Evolutionary conservation across 306 rosid species (phyloP).

Genomic region (Prinsepia uniflora): DNA sequence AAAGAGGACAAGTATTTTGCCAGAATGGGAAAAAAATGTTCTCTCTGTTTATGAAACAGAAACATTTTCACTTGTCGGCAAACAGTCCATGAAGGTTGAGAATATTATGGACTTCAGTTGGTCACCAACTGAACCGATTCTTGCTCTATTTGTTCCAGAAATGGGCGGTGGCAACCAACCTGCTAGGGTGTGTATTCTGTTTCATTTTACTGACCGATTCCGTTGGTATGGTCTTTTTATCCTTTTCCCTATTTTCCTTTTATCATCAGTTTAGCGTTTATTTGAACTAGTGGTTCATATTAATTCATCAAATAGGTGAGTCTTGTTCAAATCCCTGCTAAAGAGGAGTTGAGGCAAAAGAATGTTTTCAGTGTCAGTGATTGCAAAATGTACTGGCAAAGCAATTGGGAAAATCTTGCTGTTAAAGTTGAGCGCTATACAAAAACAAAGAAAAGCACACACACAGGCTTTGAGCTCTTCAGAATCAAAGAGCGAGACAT

Average conservation of each 20-base stretch:
- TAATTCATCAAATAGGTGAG: conserved; percentile 51
- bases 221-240: background rate
- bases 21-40: conserved; percentile 77
- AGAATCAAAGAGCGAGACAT: conserved; percentile 77
- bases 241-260: background rate
- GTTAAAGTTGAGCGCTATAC: conserved; percentile 75
- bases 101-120: conserved; percentile 87
- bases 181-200: conserved; percentile 58
- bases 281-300: conserved; percentile 4
- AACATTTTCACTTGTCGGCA: conserved; percentile 80
- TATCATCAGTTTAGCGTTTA: background rate
- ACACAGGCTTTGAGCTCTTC: conserved; percentile 83
- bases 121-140: conserved; percentile 90
- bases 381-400: conserved; percentile 93
- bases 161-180: conserved; percentile 96
- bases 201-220: background rate
- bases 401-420: conserved; percentile 87
- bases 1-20: conserved; percentile 81
- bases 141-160: conserved; percentile 90
- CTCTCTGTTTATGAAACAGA: conserved; percentile 84
- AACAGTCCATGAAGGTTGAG: conserved; percentile 77
- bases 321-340: conserved; percentile 78
- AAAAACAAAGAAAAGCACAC: conserved; percentile 69
- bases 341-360: conserved; percentile 78
- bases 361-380: conserved; percentile 79